Conservation (phyloP, 176 grass and related monocot genomes). For the Eremochloa ophiuroides region DNA sequence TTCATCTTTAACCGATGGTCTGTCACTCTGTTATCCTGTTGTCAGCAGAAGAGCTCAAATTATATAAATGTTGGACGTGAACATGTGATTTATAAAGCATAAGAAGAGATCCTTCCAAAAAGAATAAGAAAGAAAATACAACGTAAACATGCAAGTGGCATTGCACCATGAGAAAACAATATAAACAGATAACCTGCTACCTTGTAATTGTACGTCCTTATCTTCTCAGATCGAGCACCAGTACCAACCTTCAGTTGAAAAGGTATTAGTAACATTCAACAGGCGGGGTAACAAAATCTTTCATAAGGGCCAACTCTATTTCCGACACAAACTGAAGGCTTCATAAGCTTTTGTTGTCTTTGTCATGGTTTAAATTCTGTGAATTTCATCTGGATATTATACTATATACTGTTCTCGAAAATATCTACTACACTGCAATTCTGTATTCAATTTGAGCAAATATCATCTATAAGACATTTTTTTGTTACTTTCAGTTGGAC, state of each 20-base stretch:
- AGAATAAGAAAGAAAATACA: not conserved
- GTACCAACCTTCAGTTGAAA: slow-evolving; percentile 80
- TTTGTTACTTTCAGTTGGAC: not conserved
- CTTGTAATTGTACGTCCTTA: slow-evolving; percentile 98
- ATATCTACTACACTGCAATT: not conserved
- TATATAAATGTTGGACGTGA: not conserved
- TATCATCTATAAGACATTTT: slow-evolving; percentile 11
- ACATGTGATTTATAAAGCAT: not conserved
- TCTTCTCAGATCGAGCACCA: slow-evolving; percentile 88
- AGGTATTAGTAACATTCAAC: slow-evolving; percentile 1
- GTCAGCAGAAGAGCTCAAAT: slow-evolving; percentile 30
- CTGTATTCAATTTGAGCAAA: not conserved
- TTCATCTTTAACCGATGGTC: slow-evolving; percentile 93
- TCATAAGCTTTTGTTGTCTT: not conserved
- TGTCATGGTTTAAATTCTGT: not conserved
- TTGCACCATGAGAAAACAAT: not conserved
- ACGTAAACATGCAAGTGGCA: not conserved
- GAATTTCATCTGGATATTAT: not conserved
- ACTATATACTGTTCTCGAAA: not conserved
- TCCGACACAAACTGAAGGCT: not conserved
- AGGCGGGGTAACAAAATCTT: not conserved
- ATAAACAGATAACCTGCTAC: slow-evolving; percentile 27
- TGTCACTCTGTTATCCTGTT: slow-evolving; percentile 93
- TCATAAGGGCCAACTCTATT: not conserved
- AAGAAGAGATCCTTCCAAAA: not conserved